These are phyloP conservation scores for Podospora fimiseda DNA, from an alignment of 495 filamentous ascomycete genomes.

Conservation along the genomic window DNA sequence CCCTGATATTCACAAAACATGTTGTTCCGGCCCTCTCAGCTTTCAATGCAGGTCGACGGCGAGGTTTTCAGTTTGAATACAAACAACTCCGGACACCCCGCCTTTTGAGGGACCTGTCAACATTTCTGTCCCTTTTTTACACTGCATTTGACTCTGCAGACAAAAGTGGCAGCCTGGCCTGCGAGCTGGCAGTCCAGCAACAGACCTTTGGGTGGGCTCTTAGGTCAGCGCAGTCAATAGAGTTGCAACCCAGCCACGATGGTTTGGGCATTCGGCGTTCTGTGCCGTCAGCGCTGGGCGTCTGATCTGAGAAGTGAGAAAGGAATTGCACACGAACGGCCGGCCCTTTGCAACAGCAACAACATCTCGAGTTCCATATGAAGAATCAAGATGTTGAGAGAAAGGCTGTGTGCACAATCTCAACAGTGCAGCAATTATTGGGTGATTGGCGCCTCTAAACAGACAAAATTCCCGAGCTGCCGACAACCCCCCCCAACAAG, in stretches of 20 bases:
- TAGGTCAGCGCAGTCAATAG: slow-evolving; percentile 1
- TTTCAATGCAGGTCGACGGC: no score
- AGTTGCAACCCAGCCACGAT: slow-evolving; percentile 4
- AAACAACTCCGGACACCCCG: neutral
- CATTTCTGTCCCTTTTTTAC: neutral
- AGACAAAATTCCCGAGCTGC: neutral
- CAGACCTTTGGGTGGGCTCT: slow-evolving; percentile 1
- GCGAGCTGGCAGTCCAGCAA: neutral
- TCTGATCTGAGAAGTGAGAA: no score
- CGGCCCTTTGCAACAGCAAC: neutral
- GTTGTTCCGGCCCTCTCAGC: no score
- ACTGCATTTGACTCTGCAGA: neutral
- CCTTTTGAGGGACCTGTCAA: neutral
- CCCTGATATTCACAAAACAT: no score
- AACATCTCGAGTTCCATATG: neutral
- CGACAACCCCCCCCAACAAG: neutral
- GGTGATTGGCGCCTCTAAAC: neutral
- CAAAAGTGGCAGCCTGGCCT: neutral
- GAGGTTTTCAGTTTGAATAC: no score
- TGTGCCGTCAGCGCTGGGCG: neutral
- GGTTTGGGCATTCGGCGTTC: neutral
- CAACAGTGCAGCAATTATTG: no score
- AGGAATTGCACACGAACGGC: no score
- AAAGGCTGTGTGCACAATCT: no score
- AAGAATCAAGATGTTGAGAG: no score